Percentiles rank a stretch among this genome's conserved stretches.
Conservation (phyloP, 768 basidiomycete genomes). For the Calocybe indica region DNA sequence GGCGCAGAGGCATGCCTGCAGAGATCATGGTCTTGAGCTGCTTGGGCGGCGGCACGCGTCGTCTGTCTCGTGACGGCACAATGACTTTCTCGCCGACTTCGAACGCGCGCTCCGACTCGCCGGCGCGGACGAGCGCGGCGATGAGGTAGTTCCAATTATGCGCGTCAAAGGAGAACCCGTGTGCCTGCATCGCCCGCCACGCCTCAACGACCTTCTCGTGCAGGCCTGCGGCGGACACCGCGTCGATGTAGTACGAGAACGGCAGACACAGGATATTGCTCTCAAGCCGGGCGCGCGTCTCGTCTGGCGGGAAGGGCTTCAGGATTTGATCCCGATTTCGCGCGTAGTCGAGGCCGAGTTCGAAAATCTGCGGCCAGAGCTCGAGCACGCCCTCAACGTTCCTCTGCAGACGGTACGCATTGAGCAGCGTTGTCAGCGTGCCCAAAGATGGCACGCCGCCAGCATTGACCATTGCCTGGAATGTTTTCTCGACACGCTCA, state of each 20-base stretch:
- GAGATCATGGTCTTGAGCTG: no score
- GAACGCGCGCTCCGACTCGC: constrained; percentile 79
- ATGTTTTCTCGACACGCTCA: constrained; percentile 51
- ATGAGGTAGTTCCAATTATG: constrained; percentile 90
- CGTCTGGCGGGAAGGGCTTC: constrained; percentile 7
- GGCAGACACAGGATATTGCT: constrained; percentile 68
- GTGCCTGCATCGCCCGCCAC: constrained; percentile 59
- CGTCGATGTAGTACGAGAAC: constrained; percentile 77
- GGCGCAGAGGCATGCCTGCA: no score
- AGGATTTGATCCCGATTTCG: constrained; percentile 24
- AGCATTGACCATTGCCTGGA: constrained; percentile 41
- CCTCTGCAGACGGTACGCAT: constrained; percentile 58
- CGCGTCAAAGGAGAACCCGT: constrained; percentile 76
- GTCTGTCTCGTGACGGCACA: no score
- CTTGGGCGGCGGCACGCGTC: no score
- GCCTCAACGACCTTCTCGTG: constrained; percentile 55
- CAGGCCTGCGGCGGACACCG: constrained; percentile 55
- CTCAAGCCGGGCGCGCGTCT: constrained; percentile 15
- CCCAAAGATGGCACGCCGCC: constrained; percentile 57
- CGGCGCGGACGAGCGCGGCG: constrained; percentile 71
- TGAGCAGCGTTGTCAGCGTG: constrained; percentile 60
- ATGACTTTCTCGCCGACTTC: constrained; percentile 68
- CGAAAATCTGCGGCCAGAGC: constrained; percentile 67
- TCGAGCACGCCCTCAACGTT: constrained; percentile 49
- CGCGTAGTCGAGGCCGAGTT: constrained; percentile 43